Evolutionary conservation across 768 basidiomycete species (phyloP).

Genomic region (Trichaptum fuscoviolaceum): DNA sequence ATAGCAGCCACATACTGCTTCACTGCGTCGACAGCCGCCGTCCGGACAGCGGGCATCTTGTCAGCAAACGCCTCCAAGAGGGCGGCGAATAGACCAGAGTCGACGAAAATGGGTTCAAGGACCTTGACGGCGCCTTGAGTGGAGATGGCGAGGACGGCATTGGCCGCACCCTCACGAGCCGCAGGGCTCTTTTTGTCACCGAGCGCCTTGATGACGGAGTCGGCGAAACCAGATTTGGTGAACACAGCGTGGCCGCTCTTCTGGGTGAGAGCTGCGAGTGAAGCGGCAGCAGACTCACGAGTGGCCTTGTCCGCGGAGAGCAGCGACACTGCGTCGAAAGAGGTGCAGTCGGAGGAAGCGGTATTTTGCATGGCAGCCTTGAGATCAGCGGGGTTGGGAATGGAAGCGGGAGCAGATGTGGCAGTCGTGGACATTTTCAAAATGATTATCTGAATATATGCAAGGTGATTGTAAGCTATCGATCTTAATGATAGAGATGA

Average conservation of each 20-base stretch:
- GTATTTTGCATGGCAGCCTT: constrained; percentile 41
- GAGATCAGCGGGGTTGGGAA: constrained; percentile 61
- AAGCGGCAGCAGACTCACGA: constrained; percentile 64
- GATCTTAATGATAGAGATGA: constrained; percentile 1
- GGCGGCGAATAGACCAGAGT: constrained; percentile 78
- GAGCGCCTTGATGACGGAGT: constrained; percentile 77
- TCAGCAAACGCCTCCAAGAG: constrained; percentile 93
- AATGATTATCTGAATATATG: constrained; percentile 30
- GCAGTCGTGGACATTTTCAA: constrained; percentile 79
- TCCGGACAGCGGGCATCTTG: constrained; percentile 86
- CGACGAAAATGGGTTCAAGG: constrained; percentile 85
- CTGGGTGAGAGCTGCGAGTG: constrained; percentile 69
- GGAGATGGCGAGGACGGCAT: constrained; percentile 60
- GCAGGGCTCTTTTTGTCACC: constrained; percentile 94
- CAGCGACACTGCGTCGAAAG: constrained; percentile 68
- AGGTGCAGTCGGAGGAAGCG: constrained; percentile 25
- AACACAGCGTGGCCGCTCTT: constrained; percentile 82
- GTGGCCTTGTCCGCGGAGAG: constrained; percentile 82
- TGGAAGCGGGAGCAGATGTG: constrained; percentile 41
- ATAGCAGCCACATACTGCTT: constrained; percentile 66
- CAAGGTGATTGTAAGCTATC: background rate
- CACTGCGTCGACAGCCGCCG: constrained; percentile 80
- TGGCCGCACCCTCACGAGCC: constrained; percentile 83
- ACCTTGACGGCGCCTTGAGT: constrained; percentile 65
- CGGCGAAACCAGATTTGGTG: constrained; percentile 60